These are phyloP conservation scores for Colletotrichum trifolii DNA, from an alignment of 2,329 filamentous ascomycete species.

Conservation along the genomic window DNA sequence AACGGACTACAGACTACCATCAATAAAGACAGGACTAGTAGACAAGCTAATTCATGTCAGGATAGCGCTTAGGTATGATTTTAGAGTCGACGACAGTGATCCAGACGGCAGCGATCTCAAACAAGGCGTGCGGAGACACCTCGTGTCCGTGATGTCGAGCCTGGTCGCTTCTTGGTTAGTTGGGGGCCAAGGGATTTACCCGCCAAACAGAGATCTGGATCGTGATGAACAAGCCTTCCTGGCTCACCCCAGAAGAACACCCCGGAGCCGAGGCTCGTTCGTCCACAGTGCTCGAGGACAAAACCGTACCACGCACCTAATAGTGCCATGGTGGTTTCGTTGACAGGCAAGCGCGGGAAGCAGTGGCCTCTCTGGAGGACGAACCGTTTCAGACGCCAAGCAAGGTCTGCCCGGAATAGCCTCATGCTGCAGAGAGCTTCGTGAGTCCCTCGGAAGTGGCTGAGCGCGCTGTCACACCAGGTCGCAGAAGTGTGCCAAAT, in stretches of 20 bases:
- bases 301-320: no score
- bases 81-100: neutral
- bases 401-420: slow-evolving; percentile 8
- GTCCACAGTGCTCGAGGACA: no score
- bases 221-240: no score
- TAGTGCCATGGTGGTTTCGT: no score
- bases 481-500: slow-evolving; percentile 33
- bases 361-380: slow-evolving; percentile 4
- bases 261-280: no score
- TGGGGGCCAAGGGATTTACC: neutral
- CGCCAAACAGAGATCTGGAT: no score
- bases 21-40: slow-evolving; percentile 9
- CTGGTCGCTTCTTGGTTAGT: neutral
- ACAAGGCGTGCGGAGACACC: slow-evolving; percentile 11
- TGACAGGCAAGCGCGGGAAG: slow-evolving; percentile 12
- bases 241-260: no score
- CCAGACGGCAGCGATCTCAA: slow-evolving; percentile 5
- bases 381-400: slow-evolving; percentile 26
- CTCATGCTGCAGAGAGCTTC: slow-evolving; percentile 11
- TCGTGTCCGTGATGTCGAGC: neutral
- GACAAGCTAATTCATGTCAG: slow-evolving; percentile 32
- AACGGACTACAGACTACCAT: neutral
- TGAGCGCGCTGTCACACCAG: slow-evolving; percentile 27
- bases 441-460: slow-evolving; percentile 12
- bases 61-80: slow-evolving; percentile 14